Evolutionary conservation across 2,329 filamentous ascomycete species (phyloP), one percentile per base, ranked within the genome.

Genomic region (Biscogniauxia sp.): DNA sequence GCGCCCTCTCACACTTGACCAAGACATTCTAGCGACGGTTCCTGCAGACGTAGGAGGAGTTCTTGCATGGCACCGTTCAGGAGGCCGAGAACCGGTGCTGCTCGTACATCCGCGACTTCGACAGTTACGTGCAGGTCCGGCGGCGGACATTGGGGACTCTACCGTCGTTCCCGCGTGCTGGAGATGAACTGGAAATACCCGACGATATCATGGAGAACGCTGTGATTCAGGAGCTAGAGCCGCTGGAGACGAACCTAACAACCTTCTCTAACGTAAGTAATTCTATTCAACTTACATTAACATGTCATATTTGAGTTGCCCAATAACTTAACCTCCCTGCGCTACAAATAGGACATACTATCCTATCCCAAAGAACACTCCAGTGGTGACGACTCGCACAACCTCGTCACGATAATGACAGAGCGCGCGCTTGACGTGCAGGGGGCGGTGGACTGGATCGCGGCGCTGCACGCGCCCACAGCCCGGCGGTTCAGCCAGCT

Each of bases 311-410:
- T 37, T 53, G 9, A 37, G 9, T 3, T 20, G 5, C 11, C 28
- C 11, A n/a, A n/a, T 17, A 2, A 45, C 37, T 41, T 17, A 45
- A 8, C 11, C 28, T 8, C 9, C 7, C 28, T 13, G 28, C 2
- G 6, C 17, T 45, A 45, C 2, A 2, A n/a, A 1, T 17, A 70
- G 68, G 68, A 74, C 51, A 25, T 74, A 9, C 56, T 71, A 11
- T 73, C 72, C 9, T 74, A 72, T 55, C 67, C 72, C 59, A 70
- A 69, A 25, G 71, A 73, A 55, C 69, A 71, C 20, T 64, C 67
- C 6, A 49, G 56, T 0, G 65, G 66, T 2, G 69, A 70, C n/a
- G 64, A 69, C 23, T 50, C 72, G 74, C 65, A n/a, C n/a, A 75
- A 72, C 59, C 51, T 74, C 25, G 61, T 75, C 8, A 70, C 69